Conservation (phyloP, 2,329 filamentous ascomycete genomes). For the Fusarium piperis region DNA sequence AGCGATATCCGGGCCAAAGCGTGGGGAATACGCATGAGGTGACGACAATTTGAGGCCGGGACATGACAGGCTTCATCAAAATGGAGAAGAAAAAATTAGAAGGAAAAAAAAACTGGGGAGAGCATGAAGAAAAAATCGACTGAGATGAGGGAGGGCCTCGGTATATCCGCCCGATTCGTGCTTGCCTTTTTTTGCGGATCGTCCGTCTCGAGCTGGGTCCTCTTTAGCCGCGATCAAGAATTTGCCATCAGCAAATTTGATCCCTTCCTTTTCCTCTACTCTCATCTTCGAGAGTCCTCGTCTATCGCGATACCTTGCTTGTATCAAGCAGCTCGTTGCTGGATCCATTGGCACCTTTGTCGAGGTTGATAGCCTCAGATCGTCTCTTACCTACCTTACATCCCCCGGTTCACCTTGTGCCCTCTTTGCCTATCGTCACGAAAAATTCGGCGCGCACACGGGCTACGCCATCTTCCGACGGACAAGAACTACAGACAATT, state of each 20-base stretch:
- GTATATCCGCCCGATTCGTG: conserved; percentile 29
- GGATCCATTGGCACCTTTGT: conserved; percentile 5
- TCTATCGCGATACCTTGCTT: conserved; percentile 13
- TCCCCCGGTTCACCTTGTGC: neutral
- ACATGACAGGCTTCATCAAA: conserved; percentile 13
- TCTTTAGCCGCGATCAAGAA: conserved; percentile 22
- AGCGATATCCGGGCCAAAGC: conserved; percentile 17
- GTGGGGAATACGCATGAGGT: conserved; percentile 26
- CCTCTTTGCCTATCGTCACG: neutral
- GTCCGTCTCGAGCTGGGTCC: no score
- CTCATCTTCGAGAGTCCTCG: conserved; percentile 13
- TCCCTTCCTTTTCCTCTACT: conserved; percentile 10
- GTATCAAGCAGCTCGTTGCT: conserved; percentile 18
- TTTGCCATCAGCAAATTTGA: conserved; percentile 36
- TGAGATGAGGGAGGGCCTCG: conserved; percentile 24
- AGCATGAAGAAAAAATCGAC: conserved; percentile 17
- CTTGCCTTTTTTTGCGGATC: no score
- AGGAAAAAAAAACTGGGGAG: conserved; percentile 25
- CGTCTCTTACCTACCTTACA: neutral
- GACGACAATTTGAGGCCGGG: conserved; percentile 24
- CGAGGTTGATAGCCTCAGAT: conserved; percentile 5
- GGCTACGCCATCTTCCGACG: neutral
- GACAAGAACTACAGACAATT: neutral
- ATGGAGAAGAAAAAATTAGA: neutral
- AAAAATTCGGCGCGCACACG: conserved; percentile 4